These are phyloP conservation scores for Mucor sp. DNA, from an alignment of 371 early-diverging fungal genomes.

Conservation along the genomic window DNA sequence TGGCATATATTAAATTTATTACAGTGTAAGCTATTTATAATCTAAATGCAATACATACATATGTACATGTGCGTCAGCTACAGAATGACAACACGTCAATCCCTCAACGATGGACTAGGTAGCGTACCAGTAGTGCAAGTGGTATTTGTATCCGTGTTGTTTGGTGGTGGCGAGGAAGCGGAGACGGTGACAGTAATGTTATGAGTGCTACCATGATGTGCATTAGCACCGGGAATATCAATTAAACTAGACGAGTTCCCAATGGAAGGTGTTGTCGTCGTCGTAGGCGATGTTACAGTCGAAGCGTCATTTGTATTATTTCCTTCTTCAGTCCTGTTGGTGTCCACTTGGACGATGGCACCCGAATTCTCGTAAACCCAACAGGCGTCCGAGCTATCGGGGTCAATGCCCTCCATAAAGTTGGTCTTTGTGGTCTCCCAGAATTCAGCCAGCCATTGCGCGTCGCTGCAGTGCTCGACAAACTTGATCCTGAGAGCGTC, in stretches of 20 bases:
- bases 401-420: conserved; percentile 27
- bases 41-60: neutral
- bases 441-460: conserved; percentile 53
- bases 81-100: neutral
- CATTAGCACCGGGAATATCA: conserved; percentile 6
- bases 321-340: neutral
- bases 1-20: neutral
- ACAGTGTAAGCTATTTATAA: neutral
- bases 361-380: conserved; percentile 48
- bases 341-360: conserved; percentile 23
- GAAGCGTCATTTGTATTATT: conserved; percentile 2
- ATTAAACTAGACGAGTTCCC: conserved; percentile 6
- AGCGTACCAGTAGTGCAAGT: neutral
- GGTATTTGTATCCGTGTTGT: neutral
- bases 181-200: conserved; percentile 14
- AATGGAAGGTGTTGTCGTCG: neutral
- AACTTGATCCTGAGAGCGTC: conserved; percentile 60
- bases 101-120: neutral
- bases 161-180: conserved; percentile 6
- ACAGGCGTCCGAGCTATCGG: conserved; percentile 28
- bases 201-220: neutral
- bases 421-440: conserved; percentile 58
- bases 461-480: conserved; percentile 58
- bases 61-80: neutral
- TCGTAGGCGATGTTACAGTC: neutral